Conservation (phyloP, 176 grass and related monocot genomes). For the Oryza glumipatula region DNA sequence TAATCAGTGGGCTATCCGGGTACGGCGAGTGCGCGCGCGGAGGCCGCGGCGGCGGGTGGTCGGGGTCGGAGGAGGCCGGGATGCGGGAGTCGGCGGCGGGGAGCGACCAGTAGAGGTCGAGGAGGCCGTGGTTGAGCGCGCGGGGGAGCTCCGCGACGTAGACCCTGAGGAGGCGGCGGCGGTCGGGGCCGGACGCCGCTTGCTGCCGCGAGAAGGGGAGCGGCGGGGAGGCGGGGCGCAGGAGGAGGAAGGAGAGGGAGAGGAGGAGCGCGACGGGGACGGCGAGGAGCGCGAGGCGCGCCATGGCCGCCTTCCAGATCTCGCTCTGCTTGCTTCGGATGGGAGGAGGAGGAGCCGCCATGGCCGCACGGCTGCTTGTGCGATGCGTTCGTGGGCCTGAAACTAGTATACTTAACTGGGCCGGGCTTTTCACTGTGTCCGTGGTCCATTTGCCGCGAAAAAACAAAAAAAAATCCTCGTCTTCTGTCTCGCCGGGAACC, state of each 20-base stretch:
- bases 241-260: conserved; percentile 49
- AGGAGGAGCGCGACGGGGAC: conserved; percentile 40
- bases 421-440: not conserved
- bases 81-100: conserved; percentile 74
- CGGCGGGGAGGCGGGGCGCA: conserved; percentile 20
- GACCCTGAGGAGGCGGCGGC: conserved; percentile 57
- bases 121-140: conserved; percentile 79
- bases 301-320: conserved; percentile 52
- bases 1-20: conserved; percentile 70
- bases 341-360: not conserved
- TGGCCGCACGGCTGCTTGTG: not conserved
- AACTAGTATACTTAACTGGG: not conserved
- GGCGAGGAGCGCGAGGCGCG: conserved; percentile 37
- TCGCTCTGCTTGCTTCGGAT: not conserved
- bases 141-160: conserved; percentile 83
- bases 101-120: conserved; percentile 86
- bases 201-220: not conserved
- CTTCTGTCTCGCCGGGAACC: no score
- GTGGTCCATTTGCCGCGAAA: not conserved
- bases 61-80: conserved; percentile 50
- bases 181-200: not conserved
- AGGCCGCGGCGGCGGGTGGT: conserved; percentile 40
- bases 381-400: not conserved
- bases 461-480: no score
- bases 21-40: conserved; percentile 45